Base-by-base conservation (phyloP, 306 rosid genomes). In the Ochetophila trinervis region DNA sequence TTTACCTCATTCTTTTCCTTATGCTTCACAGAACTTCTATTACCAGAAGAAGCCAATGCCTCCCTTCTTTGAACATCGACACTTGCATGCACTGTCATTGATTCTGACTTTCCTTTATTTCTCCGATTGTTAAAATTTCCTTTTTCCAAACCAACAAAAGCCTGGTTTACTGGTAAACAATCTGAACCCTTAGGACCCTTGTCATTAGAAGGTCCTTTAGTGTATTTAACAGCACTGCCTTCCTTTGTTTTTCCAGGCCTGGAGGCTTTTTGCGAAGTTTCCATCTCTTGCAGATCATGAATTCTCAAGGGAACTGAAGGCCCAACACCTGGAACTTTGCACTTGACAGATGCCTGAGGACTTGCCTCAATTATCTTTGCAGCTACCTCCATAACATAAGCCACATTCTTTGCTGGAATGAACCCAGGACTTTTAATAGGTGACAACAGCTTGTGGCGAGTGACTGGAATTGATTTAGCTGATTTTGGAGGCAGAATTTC, bases 401-500 rank as follows among this genome's bases (percentile, higher is more conserved):
- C 82, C 3, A 76, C 83, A 81, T 78, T 81, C 67, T 76, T 88
- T 18, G 83, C 70, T 8, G 82, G 80, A 63, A 79, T 72, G 62
- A 79, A 84, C 68, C 87, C 95, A 53, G 87, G 87, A 73, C 76
- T 79, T 72, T 83, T 90, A 66, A 90, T 86, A 68, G 96, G 97
- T 50, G 99, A 94, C 84, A 90, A 72, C 53, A 90, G 77, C 78
- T 82, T 90, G 60, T 90, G 92, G 76, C 86, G 90, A 59, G 99
- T 80, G 68, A 90, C 74, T 64, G 95, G 87, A 69, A 90, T 83
- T 37, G 97, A 83, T 78, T 94, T 94, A 32, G 99, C 95, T 5
- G 89, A 88, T 62, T 82, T 94, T 52, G 91, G 97, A 72, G 97
- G 97, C 77, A 94, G 81, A 49, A 79, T 73, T 87, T 94, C 96